Evolutionary conservation across 1,284 basidiomycete genomes (phyloP), one percentile per base, ranked within the genome.

Genomic region (Schizophyllum amplum): DNA sequence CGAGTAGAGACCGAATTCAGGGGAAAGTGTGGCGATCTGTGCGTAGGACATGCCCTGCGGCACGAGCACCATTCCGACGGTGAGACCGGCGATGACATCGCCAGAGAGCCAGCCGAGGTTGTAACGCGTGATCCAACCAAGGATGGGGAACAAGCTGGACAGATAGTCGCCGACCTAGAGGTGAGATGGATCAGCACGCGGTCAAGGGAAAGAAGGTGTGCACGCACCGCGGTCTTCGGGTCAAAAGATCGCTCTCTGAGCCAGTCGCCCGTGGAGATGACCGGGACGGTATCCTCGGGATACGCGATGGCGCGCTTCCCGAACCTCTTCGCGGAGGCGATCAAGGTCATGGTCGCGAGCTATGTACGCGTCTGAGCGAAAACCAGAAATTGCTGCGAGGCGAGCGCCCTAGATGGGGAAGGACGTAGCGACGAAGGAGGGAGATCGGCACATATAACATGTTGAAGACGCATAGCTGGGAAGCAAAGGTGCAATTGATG

Each of bases 1-100:
- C 4, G 94, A 95, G 71, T 98, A 98, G 6, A 98, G 81, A 63
- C 97, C 97, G 68, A 92, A 98, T 72, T 99, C 81, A 2, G 90
- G 74, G 1, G 84, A 78, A 11, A 99, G 83, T 0, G 86, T 87
- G 1, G 96, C 96, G 61, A 99, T 82, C 71, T 79, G 74, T 33
- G 89, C 88, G 67, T 91, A 91, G 2, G 87, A 90, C 89, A 91
- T 91, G 63, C 84, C 77, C 69, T 97, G 94, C 0, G 94, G 94
- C 9, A 96, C 92, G 24, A 94, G 76, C 5, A 97, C 94, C 64
- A 94, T 86, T 46, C 94, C 94, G 60, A 96, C 92, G 0, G 94
- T 97, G 52, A 96, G 72, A 57, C 93, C 89, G 56, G 94, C 93
- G 63, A 97, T 84, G 25, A 95, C 67, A 72, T 97, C 94, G 52